Conservation (phyloP, 768 basidiomycete species). For the Suillus lakei region DNA sequence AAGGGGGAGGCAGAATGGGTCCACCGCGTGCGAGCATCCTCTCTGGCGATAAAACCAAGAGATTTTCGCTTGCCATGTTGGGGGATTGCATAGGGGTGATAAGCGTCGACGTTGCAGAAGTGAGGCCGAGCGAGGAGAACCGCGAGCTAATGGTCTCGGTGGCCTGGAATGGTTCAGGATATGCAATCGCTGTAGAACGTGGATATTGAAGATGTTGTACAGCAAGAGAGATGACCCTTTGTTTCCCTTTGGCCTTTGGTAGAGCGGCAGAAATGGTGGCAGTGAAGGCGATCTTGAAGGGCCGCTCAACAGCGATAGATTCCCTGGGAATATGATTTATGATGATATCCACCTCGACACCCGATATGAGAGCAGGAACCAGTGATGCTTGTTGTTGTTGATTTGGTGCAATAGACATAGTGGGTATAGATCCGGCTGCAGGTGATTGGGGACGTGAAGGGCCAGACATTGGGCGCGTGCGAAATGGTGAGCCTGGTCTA, state of each 20-base stretch:
- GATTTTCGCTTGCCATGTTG: slow-evolving; percentile 11
- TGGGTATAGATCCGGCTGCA: slow-evolving; percentile 30
- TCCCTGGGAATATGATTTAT: slow-evolving; percentile 54
- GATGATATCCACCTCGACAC: slow-evolving; percentile 63
- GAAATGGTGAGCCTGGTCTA: slow-evolving; percentile 48
- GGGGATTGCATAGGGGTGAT: slow-evolving; percentile 12
- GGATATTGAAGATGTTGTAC: slow-evolving; percentile 69
- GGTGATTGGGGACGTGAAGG: slow-evolving; percentile 35
- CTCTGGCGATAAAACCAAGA: slow-evolving; percentile 21
- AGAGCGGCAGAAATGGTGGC: slow-evolving; percentile 54
- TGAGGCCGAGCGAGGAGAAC: slow-evolving; percentile 12
- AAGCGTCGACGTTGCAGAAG: slow-evolving; percentile 8
- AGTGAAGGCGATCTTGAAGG: slow-evolving; percentile 61
- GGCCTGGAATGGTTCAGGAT: slow-evolving; percentile 11
- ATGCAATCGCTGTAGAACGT: slow-evolving; percentile 23
- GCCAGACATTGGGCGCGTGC: slow-evolving; percentile 39
- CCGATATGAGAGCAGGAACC: slow-evolving; percentile 30
- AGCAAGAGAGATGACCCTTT: slow-evolving; percentile 54
- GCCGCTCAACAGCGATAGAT: slow-evolving; percentile 52
- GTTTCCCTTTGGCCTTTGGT: slow-evolving; percentile 37
- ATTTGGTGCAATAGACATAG: slow-evolving; percentile 12
- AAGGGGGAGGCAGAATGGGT: slow-evolving; percentile 47
- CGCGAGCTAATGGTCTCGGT: slow-evolving; percentile 11
- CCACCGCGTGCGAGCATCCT: slow-evolving; percentile 6
- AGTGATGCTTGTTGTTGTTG: slow-evolving; percentile 26